Base-by-base conservation (phyloP, 345 rosid species). In the Gossypium ekmanianum region DNA sequence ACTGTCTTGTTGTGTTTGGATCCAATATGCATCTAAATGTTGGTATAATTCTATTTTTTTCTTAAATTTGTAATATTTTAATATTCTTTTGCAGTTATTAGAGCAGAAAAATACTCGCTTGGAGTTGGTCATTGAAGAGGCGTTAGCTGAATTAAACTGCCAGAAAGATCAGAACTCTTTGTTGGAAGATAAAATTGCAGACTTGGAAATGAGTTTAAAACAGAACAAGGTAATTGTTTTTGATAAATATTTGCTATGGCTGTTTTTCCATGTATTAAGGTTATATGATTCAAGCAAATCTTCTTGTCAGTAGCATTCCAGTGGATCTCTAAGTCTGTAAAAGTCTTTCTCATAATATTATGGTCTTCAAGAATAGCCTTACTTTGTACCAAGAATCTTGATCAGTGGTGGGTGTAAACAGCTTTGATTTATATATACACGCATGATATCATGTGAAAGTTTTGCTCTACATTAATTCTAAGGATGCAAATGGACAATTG, bases 51-150 rank as follows among this genome's bases (percentile, higher is more conserved):
- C 8, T 22, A 12, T 22, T 11, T 54, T 43, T 81, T 27, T 27
- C 43, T 47, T 55, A n/a, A 59, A 67, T 51, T 43, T 44, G 18
- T 70, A 27, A 57, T 64, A 50, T 63, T 34, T 63, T 72, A 76
- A 24, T 50, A 70, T 27, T 70, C 56, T 44, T 73, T 76, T 80
- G 54, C 83, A 94, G 98, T 81, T 89, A 61, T 76, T 94, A 78
- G 92, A 86, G 87, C 86, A 85, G 84, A 95, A 92, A 85, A 92
- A 91, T 71, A 29, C 70, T 77, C 83, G 74, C 75, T 81, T 91
- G 78, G 84, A 84, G 68, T 71, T 77, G 75, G 83, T 86, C 81
- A 77, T 86, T 82, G 83, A 89, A 81, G 84, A 88, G 48, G 58
- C 85, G 18, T 62, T 82, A 63, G 81, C 80, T 58, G 88, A 88